These are phyloP conservation scores for Butyriboletus appendiculatus DNA, from an alignment of 1,284 basidiomycete genomes.

Conservation along the genomic window DNA sequence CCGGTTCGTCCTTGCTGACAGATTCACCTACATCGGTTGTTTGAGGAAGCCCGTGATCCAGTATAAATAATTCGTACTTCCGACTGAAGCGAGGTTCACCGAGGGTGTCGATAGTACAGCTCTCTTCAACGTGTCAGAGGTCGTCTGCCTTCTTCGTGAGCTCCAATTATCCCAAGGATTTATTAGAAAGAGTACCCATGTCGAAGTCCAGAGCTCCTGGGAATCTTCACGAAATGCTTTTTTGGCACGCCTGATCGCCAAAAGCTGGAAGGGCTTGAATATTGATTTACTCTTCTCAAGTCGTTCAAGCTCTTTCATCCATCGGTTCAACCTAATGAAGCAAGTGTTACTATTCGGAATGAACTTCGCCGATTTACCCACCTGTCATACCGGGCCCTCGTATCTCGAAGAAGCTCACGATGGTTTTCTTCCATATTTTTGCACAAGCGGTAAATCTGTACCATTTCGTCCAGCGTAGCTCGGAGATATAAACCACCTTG, in stretches of 20 bases:
- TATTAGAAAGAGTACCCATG: constrained; percentile 1
- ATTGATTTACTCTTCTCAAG: not conserved
- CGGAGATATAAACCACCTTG: constrained; percentile 10
- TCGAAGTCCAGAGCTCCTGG: not conserved
- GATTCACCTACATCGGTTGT: not conserved
- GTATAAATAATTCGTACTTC: constrained; percentile 1
- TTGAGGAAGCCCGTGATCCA: not conserved
- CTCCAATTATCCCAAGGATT: not conserved
- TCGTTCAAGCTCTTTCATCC: constrained; percentile 4
- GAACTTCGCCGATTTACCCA: not conserved
- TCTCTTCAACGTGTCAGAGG: constrained; percentile 12
- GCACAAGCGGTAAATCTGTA: not conserved
- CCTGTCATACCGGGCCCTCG: constrained; percentile 8
- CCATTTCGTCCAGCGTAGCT: constrained; percentile 11
- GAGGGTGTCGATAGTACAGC: constrained; percentile 1
- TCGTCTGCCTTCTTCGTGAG: constrained; percentile 9
- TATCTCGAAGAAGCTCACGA: not conserved
- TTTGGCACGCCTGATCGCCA: not conserved
- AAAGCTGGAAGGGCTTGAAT: not conserved
- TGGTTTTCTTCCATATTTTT: not conserved
- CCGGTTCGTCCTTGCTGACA: not conserved
- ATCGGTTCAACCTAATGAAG: constrained; percentile 1
- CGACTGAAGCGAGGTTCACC: not conserved
- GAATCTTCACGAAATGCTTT: not conserved
- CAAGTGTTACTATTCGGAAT: not conserved